Evolutionary conservation across 805 yeast species (phyloP), one percentile per base, ranked within the genome.

Genomic region (Blastobotrys terrestris): DNA sequence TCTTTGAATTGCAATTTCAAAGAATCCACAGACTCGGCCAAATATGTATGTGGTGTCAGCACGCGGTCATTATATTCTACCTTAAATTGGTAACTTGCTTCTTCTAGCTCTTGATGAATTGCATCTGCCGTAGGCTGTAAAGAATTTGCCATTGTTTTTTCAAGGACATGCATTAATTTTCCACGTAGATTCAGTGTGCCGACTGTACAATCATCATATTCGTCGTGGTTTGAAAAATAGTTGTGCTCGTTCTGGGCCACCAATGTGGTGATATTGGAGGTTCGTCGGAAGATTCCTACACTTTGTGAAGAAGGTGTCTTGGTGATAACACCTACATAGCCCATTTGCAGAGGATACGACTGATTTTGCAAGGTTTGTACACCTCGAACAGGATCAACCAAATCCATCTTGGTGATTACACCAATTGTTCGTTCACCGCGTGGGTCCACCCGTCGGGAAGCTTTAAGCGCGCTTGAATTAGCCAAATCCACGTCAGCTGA

Each of bases 401-500:
- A 75, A 69, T 94, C 99, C 67, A 95, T 69, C 66, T 94, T 94
- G 2, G 99, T 94, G 50, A 94, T 82, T 6, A 94, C 98, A 50
- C 99, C 99, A 56, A 94, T 85, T 0, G 99, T 94, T 67, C 99
- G 79, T 64, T 88, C 92, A 47, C 99, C 99, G 46, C 81, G 76
- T 15, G 99, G 99, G 67, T 94, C 99, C 0, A 94, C 91, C 14
- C 75, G 55, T 58, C 91, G 84, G 4, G 96, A 85, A 0, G 99
- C 97, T 53, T 95, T 75, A 54, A 94, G 77, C 0, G 99, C 98
- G 1, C 97, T 80, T 31, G 97, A 89, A 67, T 94, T 94, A 0
- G 99, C 99, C 62, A 94, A 74, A 73, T 94, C 99, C 1, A 94
- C 99, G 69, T 94, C 98, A 0, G 99, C 99, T 0, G 99, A 89